phyloP scores from a whole-genome alignment of 306 rosid genomes.

The Vachellia collinsii region DNA sequence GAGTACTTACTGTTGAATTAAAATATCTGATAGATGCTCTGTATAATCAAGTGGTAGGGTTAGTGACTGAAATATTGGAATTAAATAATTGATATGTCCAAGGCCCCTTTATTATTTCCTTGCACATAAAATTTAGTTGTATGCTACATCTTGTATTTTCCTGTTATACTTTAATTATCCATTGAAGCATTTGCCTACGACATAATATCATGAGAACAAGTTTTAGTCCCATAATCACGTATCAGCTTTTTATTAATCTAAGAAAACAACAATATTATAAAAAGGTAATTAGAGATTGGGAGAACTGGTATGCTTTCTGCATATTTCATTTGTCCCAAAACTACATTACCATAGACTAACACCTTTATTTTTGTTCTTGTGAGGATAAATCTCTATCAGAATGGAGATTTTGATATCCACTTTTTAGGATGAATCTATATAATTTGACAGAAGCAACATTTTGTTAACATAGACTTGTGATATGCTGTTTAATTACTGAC shows the following conservation, averaged over 20 bases:
- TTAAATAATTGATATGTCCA: constrained; percentile 1
- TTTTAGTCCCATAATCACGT: constrained; percentile 6
- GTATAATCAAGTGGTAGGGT: constrained; percentile 6
- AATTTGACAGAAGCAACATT: constrained; percentile 18
- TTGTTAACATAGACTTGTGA: constrained; percentile 5
- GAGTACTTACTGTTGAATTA: constrained; percentile 15
- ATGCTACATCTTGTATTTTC: constrained; percentile 11
- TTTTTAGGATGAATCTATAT: constrained; percentile 10
- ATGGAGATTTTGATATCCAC: constrained; percentile 6
- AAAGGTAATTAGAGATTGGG: constrained; percentile 2
- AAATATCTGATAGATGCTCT: background rate
- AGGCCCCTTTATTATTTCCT: constrained; percentile 8
- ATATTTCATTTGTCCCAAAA: background rate
- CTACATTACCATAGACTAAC: background rate
- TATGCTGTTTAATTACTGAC: background rate
- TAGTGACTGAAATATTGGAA: constrained; percentile 20
- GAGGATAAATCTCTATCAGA: constrained; percentile 9
- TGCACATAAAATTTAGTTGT: constrained; percentile 17
- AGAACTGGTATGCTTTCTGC: constrained; percentile 15
- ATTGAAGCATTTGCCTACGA: constrained; percentile 4
- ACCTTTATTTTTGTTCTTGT: background rate
- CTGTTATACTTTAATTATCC: background rate
- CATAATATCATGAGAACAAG: background rate
- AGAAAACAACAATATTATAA: background rate
- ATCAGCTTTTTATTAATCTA: constrained; percentile 1